phyloP scores from a whole-genome alignment of 108 stramenopile species.

The Skeletonema menzelii region DNA sequence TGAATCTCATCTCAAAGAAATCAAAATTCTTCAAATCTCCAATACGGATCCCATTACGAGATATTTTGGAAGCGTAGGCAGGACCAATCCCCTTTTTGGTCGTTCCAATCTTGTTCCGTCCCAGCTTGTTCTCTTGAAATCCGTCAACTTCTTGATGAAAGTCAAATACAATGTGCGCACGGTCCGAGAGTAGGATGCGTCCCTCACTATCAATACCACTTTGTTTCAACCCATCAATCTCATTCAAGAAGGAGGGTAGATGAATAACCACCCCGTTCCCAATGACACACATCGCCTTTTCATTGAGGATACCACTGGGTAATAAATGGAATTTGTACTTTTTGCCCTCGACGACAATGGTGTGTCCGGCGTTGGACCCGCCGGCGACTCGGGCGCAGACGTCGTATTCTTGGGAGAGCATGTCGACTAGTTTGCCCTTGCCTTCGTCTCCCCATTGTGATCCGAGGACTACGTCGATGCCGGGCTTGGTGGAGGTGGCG shows the following conservation, averaged over 20 bases:
- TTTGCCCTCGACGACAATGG: slow-evolving; percentile 92
- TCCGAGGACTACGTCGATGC: slow-evolving; percentile 93
- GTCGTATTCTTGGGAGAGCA: slow-evolving; percentile 92
- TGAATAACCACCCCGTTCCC: slow-evolving; percentile 99
- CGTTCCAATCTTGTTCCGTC: slow-evolving; percentile 95
- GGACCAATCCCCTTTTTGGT: slow-evolving; percentile 99
- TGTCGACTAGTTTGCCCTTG: slow-evolving; percentile 99
- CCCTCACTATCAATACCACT: slow-evolving; percentile 81
- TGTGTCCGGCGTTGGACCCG: slow-evolving; percentile 97
- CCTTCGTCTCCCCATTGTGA: slow-evolving; percentile 99
- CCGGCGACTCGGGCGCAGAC: slow-evolving; percentile 97
- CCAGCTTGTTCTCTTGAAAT: slow-evolving; percentile 66
- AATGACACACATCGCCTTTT: slow-evolving; percentile 87
- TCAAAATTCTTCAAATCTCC: slow-evolving; percentile 87
- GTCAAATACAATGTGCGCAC: slow-evolving; percentile 98
- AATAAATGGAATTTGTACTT: slow-evolving; percentile 99
- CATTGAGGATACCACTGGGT: slow-evolving; percentile 95
- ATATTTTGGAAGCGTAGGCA: slow-evolving; percentile 96
- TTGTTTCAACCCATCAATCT: slow-evolving; percentile 79
- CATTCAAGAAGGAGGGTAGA: slow-evolving; percentile 92
- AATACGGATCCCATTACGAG: slow-evolving; percentile 97
- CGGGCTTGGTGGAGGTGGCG: slow-evolving; percentile 29
- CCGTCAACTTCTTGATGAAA: slow-evolving; percentile 98
- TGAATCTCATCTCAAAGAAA: slow-evolving; percentile 88
- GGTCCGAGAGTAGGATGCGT: slow-evolving; percentile 92